Percentiles rank a stretch among this genome's conserved stretches.
phyloP scores from a whole-genome alignment of 108 stramenopile genomes.

The Asterionellopsis glacialis region DNA sequence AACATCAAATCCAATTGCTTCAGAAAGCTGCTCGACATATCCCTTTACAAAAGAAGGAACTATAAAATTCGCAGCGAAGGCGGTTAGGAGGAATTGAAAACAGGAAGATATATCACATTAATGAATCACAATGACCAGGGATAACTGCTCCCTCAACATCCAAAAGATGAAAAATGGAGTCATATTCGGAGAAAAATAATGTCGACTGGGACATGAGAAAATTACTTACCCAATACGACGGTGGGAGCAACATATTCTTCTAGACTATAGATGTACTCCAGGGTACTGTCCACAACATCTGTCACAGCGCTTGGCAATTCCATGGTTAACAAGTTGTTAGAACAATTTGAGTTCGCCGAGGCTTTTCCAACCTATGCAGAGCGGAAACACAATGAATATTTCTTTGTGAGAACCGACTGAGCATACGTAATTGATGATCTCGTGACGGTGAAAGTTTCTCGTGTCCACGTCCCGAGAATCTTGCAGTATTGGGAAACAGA shows the following conservation, averaged over 20 bases:
- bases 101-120: background rate
- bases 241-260: conserved; percentile 65
- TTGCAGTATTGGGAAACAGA: too few species aligned
- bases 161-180: background rate
- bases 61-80: too few species aligned
- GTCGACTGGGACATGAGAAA: background rate
- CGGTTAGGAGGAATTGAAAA: background rate
- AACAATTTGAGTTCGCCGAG: too few species aligned
- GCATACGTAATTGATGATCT: too few species aligned
- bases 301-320: conserved; percentile 7
- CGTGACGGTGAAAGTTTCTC: too few species aligned
- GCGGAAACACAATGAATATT: too few species aligned
- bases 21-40: conserved; percentile 53
- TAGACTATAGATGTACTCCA: conserved; percentile 71
- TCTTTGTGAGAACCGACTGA: too few species aligned
- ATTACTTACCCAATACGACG: conserved; percentile 76
- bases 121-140: background rate
- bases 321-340: too few species aligned
- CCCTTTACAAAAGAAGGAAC: conserved; percentile 68
- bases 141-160: conserved; percentile 3
- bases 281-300: conserved; percentile 35
- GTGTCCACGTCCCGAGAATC: too few species aligned
- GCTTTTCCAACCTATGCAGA: too few species aligned
- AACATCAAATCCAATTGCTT: conserved; percentile 77
- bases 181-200: background rate